Evolutionary conservation across 2,329 filamentous ascomycete species (phyloP).

Genomic region (Xylariomycetidae sp.): DNA sequence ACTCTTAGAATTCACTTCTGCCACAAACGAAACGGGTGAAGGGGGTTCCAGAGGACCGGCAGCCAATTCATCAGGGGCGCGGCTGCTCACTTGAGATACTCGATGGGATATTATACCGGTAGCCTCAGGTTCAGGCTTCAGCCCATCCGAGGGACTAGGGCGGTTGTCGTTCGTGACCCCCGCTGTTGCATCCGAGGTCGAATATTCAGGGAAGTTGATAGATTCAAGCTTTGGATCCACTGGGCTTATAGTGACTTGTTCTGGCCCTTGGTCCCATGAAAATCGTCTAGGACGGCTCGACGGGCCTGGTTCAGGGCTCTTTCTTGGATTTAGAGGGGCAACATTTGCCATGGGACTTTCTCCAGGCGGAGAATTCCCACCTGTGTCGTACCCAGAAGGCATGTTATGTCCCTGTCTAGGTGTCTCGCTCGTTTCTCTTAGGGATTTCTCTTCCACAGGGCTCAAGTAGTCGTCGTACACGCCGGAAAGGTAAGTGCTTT

Average conservation of each 20-base stretch:
- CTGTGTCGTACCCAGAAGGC: conserved; percentile 1
- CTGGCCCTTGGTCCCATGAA: conserved; percentile 37
- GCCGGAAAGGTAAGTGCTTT: conserved; percentile 60
- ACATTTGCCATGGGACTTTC: conserved; percentile 12
- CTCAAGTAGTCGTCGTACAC: conserved; percentile 68
- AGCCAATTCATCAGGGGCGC: conserved; percentile 22
- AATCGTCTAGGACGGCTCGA: conserved; percentile 26
- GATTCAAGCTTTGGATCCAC: no score
- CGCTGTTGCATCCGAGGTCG: neutral
- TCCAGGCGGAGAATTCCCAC: conserved; percentile 1
- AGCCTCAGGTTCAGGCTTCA: conserved; percentile 13
- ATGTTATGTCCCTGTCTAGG: conserved; percentile 16
- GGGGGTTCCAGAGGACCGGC: conserved; percentile 32
- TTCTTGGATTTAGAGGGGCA: conserved; percentile 15
- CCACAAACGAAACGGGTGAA: conserved; percentile 38
- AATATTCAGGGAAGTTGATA: no score
- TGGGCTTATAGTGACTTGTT: conserved; percentile 14
- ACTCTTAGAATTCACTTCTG: conserved; percentile 19
- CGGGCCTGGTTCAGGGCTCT: conserved; percentile 9
- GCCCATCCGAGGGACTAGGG: conserved; percentile 4
- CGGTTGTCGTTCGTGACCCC: conserved; percentile 1
- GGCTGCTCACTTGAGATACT: conserved; percentile 32
- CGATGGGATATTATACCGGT: conserved; percentile 27
- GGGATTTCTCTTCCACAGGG: conserved; percentile 38
- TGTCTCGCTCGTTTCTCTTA: conserved; percentile 23